phyloP scores from a whole-genome alignment of 768 basidiomycete genomes.

The Termitomyces sp. region DNA sequence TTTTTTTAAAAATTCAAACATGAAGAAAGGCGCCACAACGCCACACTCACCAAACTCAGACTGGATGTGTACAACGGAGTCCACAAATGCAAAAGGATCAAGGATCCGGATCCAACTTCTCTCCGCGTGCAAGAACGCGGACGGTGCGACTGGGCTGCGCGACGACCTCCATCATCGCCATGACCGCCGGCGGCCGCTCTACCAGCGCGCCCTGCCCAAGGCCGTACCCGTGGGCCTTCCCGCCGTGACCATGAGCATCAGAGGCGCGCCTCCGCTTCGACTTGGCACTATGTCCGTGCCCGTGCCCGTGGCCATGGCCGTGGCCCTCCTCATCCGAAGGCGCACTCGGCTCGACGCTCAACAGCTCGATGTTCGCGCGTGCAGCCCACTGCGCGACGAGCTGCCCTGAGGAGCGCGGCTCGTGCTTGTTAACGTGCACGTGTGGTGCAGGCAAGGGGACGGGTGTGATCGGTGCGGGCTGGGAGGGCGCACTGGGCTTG shows the following conservation, averaged over 20 bases:
- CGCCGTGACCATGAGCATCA: not conserved
- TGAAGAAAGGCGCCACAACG: not conserved
- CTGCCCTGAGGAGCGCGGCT: conserved; percentile 58
- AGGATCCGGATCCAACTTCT: conserved; percentile 62
- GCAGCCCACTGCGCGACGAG: conserved; percentile 66
- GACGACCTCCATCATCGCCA: conserved; percentile 79
- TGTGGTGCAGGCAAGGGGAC: conserved; percentile 65
- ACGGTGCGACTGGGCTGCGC: conserved; percentile 72
- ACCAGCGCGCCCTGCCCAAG: conserved; percentile 41
- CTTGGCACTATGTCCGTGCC: not conserved
- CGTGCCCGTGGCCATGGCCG: not conserved
- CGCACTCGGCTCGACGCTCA: conserved; percentile 48
- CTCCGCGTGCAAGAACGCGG: conserved; percentile 76
- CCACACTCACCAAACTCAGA: conserved; percentile 1
- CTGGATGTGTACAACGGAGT: not conserved
- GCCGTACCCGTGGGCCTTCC: conserved; percentile 1
- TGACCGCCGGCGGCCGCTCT: conserved; percentile 72
- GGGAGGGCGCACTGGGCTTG: conserved; percentile 19
- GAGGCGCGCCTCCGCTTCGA: not conserved
- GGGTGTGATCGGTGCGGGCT: conserved; percentile 34
- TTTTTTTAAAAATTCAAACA: not conserved
- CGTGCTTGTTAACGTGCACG: conserved; percentile 50
- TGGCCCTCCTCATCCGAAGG: conserved; percentile 21
- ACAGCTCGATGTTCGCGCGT: conserved; percentile 50
- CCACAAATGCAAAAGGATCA: conserved; percentile 5